Percentiles rank a stretch among this genome's conserved stretches.
Evolutionary conservation across 768 basidiomycete species (phyloP).

Genomic region (Krasilnikovozyma curviuscula): DNA sequence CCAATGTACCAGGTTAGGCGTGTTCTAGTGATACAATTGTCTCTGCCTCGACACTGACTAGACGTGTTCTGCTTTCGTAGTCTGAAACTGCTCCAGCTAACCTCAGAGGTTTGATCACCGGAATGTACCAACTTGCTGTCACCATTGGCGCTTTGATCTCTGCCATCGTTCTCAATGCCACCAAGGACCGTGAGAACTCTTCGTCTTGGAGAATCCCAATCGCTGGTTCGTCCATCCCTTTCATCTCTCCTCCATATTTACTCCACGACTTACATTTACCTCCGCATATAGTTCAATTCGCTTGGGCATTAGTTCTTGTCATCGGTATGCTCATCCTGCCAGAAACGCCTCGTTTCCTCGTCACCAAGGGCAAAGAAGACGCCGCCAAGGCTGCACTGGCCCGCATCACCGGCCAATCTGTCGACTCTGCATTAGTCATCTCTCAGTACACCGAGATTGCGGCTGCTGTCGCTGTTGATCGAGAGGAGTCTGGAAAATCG

Average conservation of each 20-base stretch:
- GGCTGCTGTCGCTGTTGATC: conserved; percentile 27
- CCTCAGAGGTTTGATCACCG: not conserved
- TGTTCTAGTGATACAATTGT: not conserved
- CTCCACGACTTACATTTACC: conserved; percentile 22
- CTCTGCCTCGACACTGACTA: not conserved
- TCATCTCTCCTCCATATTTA: too few species aligned
- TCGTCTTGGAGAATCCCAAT: not conserved
- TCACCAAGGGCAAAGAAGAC: conserved; percentile 24
- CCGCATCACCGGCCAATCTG: conserved; percentile 24
- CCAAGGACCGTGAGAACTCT: conserved; percentile 21
- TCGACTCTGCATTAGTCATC: conserved; percentile 22
- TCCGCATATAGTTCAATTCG: conserved; percentile 22
- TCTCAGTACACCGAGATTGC: conserved; percentile 26
- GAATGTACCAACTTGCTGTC: conserved; percentile 22
- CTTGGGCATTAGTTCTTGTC: conserved; percentile 19
- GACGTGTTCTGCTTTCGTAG: not conserved
- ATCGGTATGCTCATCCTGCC: conserved; percentile 26
- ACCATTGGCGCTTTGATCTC: conserved; percentile 27
- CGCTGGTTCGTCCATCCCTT: too few species aligned
- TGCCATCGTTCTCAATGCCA: conserved; percentile 25
- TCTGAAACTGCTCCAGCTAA: not conserved
- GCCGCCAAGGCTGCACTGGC: conserved; percentile 19
- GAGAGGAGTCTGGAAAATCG: conserved; percentile 21
- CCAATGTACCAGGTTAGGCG: conserved; percentile 14
- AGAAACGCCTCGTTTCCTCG: conserved; percentile 28